A percentile compares a stretch with the other conserved stretches of the same genome.
These are phyloP conservation scores for Suillus weaverae DNA, from an alignment of 768 basidiomycete genomes.

Conservation along the genomic window DNA sequence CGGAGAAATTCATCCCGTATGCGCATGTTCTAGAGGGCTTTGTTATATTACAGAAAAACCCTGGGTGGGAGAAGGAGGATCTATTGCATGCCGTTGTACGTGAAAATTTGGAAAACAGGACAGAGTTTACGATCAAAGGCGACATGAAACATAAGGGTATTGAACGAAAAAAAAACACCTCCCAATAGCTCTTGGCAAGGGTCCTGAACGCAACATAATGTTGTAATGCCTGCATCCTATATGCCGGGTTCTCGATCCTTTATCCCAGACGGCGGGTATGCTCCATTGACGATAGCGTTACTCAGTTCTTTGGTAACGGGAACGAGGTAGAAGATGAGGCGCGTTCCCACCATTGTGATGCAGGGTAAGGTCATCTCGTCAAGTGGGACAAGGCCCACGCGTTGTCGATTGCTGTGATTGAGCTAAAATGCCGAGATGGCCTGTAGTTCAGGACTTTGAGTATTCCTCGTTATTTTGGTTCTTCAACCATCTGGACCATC, in stretches of 20 bases:
- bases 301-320: not conserved
- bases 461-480: too few relatives aligned
- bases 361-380: not conserved
- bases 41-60: conserved; percentile 89
- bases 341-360: not conserved
- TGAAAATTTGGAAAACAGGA: not conserved
- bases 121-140: not conserved
- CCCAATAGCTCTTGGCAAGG: not conserved
- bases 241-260: not conserved
- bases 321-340: not conserved
- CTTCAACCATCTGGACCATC: too few relatives aligned
- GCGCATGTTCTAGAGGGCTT: conserved; percentile 90
- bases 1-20: conserved; percentile 95
- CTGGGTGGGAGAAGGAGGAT: conserved; percentile 84
- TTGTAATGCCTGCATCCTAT: not conserved
- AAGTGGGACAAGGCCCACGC: too few relatives aligned
- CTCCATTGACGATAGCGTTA: not conserved
- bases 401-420: too few relatives aligned
- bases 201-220: not conserved
- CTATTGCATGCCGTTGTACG: not conserved
- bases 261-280: not conserved
- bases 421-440: too few relatives aligned
- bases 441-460: too few relatives aligned
- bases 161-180: not conserved
- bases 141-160: not conserved